These are phyloP conservation scores for Ulvella scutata DNA, from an alignment of 139 green algal species.

Conservation along the genomic window DNA sequence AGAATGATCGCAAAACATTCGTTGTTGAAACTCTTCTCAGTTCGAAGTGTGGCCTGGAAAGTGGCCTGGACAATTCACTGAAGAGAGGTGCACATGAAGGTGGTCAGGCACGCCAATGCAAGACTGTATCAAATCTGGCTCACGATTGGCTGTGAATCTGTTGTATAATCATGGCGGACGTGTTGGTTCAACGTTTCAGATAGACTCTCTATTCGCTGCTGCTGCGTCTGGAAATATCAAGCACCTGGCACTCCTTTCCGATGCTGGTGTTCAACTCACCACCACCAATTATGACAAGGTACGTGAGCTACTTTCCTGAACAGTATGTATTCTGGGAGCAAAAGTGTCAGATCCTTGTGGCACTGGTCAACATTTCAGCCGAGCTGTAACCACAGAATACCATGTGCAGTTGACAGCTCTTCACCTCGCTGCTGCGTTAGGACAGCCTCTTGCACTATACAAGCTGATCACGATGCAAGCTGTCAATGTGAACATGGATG, in stretches of 20 bases:
- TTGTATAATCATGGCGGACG: background rate
- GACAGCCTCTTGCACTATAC: background rate
- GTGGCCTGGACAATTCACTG: no score
- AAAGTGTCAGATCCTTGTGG: no score
- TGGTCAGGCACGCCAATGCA: background rate
- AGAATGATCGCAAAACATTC: no score
- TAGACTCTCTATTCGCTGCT: background rate
- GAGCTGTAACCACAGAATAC: no score
- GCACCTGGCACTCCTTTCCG: background rate
- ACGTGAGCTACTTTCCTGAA: no score
- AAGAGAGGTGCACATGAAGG: background rate
- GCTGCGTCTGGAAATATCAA: background rate
- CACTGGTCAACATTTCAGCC: no score
- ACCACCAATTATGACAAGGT: background rate
- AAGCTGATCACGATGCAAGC: background rate
- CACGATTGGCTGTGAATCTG: background rate
- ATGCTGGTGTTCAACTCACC: background rate
- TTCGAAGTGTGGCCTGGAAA: no score
- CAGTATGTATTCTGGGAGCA: no score
- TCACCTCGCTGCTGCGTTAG: background rate
- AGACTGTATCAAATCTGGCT: background rate
- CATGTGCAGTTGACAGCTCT: conserved; percentile 1
- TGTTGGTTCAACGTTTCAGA: background rate
- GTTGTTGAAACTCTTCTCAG: no score
- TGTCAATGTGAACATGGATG: background rate